phyloP scores from a whole-genome alignment of 768 basidiomycete species.

The Lanmaoa pseudosensibilis region DNA sequence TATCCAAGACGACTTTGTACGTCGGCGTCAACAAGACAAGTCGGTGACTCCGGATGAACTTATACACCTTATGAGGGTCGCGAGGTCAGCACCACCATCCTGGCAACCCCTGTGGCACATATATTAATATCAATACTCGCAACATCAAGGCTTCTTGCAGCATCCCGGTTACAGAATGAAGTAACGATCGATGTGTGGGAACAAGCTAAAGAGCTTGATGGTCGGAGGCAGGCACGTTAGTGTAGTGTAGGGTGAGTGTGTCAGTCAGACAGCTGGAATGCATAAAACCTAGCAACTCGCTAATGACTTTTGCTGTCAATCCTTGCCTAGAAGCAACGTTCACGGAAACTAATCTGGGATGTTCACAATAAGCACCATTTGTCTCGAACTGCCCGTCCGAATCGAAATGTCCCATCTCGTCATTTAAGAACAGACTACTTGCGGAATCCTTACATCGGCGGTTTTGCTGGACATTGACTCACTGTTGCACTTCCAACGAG shows the following conservation, averaged over 20 bases:
- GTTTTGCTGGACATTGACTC: not conserved
- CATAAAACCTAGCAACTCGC: not conserved
- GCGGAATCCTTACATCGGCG: not conserved
- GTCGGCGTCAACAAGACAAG: constrained; percentile 38
- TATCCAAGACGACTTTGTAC: constrained; percentile 75
- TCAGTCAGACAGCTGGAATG: not conserved
- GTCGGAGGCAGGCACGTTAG: constrained; percentile 34
- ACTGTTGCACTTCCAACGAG: not conserved
- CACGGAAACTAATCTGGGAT: not conserved
- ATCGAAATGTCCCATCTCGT: constrained; percentile 4
- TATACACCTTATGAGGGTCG: constrained; percentile 63
- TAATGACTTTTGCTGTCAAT: not conserved
- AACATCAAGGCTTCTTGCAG: constrained; percentile 53
- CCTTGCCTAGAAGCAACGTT: not conserved
- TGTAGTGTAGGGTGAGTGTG: constrained; percentile 10
- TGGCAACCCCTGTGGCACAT: not conserved
- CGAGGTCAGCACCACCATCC: constrained; percentile 49
- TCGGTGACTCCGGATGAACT: constrained; percentile 58
- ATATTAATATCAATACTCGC: constrained; percentile 11
- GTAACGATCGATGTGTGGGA: constrained; percentile 65
- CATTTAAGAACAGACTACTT: constrained; percentile 15
- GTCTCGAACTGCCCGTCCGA: constrained; percentile 3
- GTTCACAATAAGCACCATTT: not conserved
- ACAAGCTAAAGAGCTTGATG: constrained; percentile 59
- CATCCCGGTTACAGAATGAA: constrained; percentile 56